A percentile compares a stretch with the other conserved stretches of the same genome.
These are phyloP conservation scores for Penicillium sp. DNA, from an alignment of 2,329 filamentous ascomycete species.

Conservation along the genomic window DNA sequence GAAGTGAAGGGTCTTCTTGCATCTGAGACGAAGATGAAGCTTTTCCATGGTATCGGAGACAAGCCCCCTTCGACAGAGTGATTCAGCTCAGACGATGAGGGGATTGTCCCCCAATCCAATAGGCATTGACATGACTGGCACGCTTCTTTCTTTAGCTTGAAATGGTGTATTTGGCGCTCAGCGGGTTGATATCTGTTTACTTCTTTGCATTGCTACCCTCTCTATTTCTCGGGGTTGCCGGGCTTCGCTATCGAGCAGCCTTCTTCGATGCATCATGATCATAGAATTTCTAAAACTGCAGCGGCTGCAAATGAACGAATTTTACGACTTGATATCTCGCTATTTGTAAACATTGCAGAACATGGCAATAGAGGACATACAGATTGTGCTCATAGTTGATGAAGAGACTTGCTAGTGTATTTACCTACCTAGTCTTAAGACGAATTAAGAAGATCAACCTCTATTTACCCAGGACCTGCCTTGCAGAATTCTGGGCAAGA, in stretches of 20 bases:
- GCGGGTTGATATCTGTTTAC: conserved; percentile 6
- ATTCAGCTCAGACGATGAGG: neutral
- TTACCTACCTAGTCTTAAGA: no score
- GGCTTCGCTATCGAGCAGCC: neutral
- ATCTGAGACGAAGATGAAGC: conserved; percentile 52
- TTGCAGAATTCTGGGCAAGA: conserved; percentile 1
- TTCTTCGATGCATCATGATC: neutral
- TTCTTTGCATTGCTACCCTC: neutral
- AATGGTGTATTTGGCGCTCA: conserved; percentile 14
- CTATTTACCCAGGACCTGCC: conserved; percentile 1
- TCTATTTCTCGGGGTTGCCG: neutral
- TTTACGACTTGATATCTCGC: neutral
- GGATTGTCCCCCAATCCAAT: neutral
- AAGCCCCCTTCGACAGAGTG: conserved; percentile 17
- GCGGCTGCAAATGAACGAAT: conserved; percentile 9
- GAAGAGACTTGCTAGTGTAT: neutral
- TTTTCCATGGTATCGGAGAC: conserved; percentile 48
- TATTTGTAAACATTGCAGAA: neutral
- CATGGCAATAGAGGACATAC: neutral
- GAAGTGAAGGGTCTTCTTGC: conserved; percentile 50
- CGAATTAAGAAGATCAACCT: neutral
- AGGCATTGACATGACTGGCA: conserved; percentile 19
- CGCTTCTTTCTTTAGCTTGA: conserved; percentile 5
- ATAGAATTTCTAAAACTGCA: conserved; percentile 5
- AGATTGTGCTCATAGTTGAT: neutral